Base-by-base conservation (phyloP, 257 asterid species). In the Eucommia ulmoides region DNA sequence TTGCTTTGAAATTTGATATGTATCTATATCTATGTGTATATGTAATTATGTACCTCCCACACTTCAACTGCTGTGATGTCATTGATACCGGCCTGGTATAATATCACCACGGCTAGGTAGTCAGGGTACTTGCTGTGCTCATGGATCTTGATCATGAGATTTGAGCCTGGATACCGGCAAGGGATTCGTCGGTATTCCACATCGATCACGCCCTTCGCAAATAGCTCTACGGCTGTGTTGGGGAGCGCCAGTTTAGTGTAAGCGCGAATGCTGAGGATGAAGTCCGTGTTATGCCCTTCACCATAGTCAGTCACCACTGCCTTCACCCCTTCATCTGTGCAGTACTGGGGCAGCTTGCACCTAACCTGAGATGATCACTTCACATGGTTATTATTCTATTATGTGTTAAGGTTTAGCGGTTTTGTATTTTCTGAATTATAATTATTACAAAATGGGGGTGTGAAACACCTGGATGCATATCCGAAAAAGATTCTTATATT, bases 301-400 rank as follows among this genome's bases (percentile, higher is more conserved):
- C 89, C 96, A 20, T 54, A 74, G 58, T 87, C 96, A 0, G 96
- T 83, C 53, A 71, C 94, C 2, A 87, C 79, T 3, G 80, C 59
- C 16, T 20, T 68, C 0, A 73, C 67, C 22, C 96, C 96, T 1
- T 74, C 93, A 0, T 69, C 76, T n/a, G 45, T 74, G 72, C 96
- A 87, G 11, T 72, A 68, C 35, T 71, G 23, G 3, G 84, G 57
- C 53, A 80, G 58, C 47, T 49, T 80, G 76, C 96, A 87, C 65
- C 76, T 70, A 1, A 87, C 84, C 94, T 87, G 58, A 2, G 12
- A 29, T 29, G 38, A 12, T 29, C 12, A 12, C 7, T 29, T 29
- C 7, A 29, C 38, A 29, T 5, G 38, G n/a, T n/a, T n/a, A n/a
- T n/a, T n/a, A n/a, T n/a, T n/a, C n/a, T n/a, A n/a, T n/a, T n/a